These are phyloP conservation scores for Xylona heveae DNA, from an alignment of 495 filamentous ascomycete genomes.

Conservation along the genomic window DNA sequence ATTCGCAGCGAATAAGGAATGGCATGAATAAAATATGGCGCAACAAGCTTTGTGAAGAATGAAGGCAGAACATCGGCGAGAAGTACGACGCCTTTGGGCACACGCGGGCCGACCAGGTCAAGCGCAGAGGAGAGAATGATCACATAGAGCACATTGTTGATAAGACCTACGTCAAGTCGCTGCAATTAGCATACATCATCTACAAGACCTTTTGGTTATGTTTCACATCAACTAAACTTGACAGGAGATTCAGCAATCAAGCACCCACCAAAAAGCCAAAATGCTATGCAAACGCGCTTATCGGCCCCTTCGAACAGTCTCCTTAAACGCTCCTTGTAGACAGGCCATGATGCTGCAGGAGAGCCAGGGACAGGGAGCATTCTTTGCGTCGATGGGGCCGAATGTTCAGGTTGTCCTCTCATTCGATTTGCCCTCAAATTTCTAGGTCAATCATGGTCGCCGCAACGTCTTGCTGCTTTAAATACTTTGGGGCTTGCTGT, in stretches of 20 bases:
- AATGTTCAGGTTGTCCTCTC: neutral
- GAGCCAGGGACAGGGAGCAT: slow-evolving; percentile 50
- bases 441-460: neutral
- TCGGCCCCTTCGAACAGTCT: slow-evolving; percentile 45
- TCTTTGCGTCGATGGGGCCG: neutral
- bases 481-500: too few species aligned
- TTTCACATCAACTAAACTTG: neutral
- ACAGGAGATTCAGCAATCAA: neutral
- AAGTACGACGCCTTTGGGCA: slow-evolving; percentile 82
- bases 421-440: neutral
- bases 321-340: slow-evolving; percentile 41
- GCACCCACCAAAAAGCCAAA: slow-evolving; percentile 73
- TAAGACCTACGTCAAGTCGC: slow-evolving; percentile 46
- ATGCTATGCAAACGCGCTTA: slow-evolving; percentile 52
- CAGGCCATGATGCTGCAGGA: slow-evolving; percentile 51
- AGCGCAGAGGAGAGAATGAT: slow-evolving; percentile 91
- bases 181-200: neutral
- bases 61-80: slow-evolving; percentile 82
- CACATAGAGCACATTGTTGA: slow-evolving; percentile 97
- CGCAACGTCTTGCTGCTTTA: too few species aligned
- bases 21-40: slow-evolving; percentile 81
- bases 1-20: slow-evolving; percentile 63
- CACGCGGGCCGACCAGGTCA: slow-evolving; percentile 67
- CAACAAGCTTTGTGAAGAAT: slow-evolving; percentile 68
- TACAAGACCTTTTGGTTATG: neutral